Evolutionary conservation across 2,329 filamentous ascomycete species (phyloP).

Genomic region (Orbilia blumenaviensis): DNA sequence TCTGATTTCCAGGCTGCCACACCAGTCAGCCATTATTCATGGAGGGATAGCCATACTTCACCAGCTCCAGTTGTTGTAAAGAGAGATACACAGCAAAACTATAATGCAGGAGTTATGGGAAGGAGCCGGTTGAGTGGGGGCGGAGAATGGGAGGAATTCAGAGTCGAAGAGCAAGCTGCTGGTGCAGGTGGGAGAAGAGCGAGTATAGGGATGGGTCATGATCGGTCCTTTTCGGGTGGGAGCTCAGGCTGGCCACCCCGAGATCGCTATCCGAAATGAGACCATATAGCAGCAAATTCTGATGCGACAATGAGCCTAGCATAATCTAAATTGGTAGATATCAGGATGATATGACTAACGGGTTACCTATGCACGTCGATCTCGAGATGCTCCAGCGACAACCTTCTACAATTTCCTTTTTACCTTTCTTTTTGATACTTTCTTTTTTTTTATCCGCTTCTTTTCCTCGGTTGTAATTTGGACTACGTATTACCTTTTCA

Average conservation of each 20-base stretch:
- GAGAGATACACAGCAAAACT: constrained; percentile 37
- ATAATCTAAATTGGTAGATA: background rate
- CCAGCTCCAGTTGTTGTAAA: constrained; percentile 45
- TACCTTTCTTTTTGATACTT: background rate
- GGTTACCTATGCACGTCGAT: background rate
- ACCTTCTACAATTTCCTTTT: background rate
- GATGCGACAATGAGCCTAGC: background rate
- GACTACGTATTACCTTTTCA: background rate
- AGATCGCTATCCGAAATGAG: constrained; percentile 29
- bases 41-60: constrained; percentile 45
- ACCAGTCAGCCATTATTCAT: constrained; percentile 49
- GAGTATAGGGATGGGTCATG: constrained; percentile 39
- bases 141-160: constrained; percentile 53
- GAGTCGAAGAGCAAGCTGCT: constrained; percentile 32
- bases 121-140: constrained; percentile 47
- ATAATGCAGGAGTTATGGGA: constrained; percentile 22
- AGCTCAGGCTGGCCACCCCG: constrained; percentile 35
- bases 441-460: background rate
- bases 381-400: background rate
- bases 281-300: background rate
- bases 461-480: constrained; percentile 6
- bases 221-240: constrained; percentile 36
- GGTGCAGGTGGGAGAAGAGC: constrained; percentile 26
- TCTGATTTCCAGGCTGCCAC: constrained; percentile 45
- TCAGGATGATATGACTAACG: background rate